Conservation (phyloP, 2,329 filamentous ascomycete genomes). For the Stagonosporopsis rhizophila region DNA sequence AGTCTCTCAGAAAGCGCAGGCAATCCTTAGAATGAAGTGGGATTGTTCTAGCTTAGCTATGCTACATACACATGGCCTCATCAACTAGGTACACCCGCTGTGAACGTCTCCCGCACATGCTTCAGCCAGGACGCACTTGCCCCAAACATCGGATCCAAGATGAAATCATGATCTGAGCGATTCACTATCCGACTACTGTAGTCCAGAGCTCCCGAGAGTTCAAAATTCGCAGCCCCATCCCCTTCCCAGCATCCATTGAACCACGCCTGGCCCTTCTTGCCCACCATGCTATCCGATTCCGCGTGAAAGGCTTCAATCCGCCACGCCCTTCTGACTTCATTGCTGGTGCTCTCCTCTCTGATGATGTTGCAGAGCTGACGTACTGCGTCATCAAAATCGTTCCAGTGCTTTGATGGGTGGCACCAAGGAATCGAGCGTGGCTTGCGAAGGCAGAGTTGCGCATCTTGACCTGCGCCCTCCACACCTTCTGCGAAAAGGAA, state of each 20-base stretch:
- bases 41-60: not conserved
- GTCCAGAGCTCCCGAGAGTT: not conserved
- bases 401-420: constrained; percentile 16
- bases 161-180: constrained; percentile 27
- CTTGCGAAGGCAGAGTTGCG: constrained; percentile 30
- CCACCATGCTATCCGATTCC: constrained; percentile 30
- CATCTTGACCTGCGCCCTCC: constrained; percentile 26
- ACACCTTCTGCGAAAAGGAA: constrained; percentile 29
- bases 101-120: constrained; percentile 13
- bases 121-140: constrained; percentile 24
- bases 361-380: constrained; percentile 9
- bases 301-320: constrained; percentile 28
- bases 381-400: constrained; percentile 26
- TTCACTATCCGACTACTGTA: constrained; percentile 23
- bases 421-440: constrained; percentile 22
- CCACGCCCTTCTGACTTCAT: constrained; percentile 5
- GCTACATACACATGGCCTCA: no score
- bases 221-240: not conserved
- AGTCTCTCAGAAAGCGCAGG: not conserved
- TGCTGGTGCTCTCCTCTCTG: not conserved
- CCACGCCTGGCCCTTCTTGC: constrained; percentile 26
- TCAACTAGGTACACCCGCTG: not conserved
- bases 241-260: constrained; percentile 30
- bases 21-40: no score
- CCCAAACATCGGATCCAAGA: constrained; percentile 28